Conservation (phyloP, 2,329 filamentous ascomycete genomes). For the Fusarium pseudograminearum region DNA sequence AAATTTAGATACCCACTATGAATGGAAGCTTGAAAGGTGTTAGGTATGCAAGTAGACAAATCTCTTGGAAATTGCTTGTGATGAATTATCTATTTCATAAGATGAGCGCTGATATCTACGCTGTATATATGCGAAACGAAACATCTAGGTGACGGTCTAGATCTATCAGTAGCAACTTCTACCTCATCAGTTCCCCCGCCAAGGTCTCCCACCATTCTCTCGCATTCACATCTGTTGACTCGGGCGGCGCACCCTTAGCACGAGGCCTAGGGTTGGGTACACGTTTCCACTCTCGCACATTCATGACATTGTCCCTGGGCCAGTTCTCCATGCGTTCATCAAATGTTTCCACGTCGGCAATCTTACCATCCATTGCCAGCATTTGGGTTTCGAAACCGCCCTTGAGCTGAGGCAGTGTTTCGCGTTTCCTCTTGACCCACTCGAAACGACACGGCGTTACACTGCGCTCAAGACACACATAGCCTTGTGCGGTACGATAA, state of each 20-base stretch:
- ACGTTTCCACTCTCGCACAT: slow-evolving; percentile 45
- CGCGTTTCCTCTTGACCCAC: slow-evolving; percentile 40
- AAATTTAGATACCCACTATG: slow-evolving; percentile 38
- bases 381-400: slow-evolving; percentile 22
- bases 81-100: background rate
- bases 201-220: slow-evolving; percentile 49
- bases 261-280: slow-evolving; percentile 39
- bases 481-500: slow-evolving; percentile 52
- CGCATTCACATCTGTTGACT: slow-evolving; percentile 24
- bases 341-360: slow-evolving; percentile 27
- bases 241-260: slow-evolving; percentile 40
- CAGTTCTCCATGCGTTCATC: slow-evolving; percentile 31
- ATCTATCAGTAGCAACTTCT: slow-evolving; percentile 16
- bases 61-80: background rate
- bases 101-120: background rate
- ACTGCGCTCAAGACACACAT: slow-evolving; percentile 45
- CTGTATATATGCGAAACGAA: background rate
- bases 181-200: slow-evolving; percentile 50
- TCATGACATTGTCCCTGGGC: slow-evolving; percentile 41
- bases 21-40: slow-evolving; percentile 6
- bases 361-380: slow-evolving; percentile 27
- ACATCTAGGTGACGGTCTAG: slow-evolving; percentile 11
- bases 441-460: slow-evolving; percentile 38
- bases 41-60: background rate
- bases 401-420: slow-evolving; percentile 48